phyloP scores from a whole-genome alignment of 345 rosid species.

The Gossypium raimondii region DNA sequence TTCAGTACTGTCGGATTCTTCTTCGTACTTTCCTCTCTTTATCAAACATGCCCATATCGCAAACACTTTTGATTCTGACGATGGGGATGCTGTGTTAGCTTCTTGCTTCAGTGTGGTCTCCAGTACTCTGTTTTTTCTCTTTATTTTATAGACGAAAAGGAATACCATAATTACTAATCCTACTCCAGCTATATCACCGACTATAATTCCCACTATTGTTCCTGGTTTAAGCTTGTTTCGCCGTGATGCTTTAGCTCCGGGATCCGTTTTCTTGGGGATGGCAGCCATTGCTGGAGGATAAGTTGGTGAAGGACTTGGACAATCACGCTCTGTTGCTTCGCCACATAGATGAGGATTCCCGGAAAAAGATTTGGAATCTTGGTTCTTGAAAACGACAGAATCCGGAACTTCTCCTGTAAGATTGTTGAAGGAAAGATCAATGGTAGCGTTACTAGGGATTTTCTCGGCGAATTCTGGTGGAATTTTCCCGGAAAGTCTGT shows the following conservation, averaged over 20 bases:
- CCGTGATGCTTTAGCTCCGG: conserved; percentile 11
- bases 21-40: conserved; percentile 44
- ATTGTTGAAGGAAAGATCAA: conserved; percentile 81
- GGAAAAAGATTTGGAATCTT: conserved; percentile 36
- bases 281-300: conserved; percentile 79
- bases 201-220: conserved; percentile 38
- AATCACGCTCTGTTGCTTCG: conserved; percentile 26
- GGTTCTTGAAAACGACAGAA: conserved; percentile 38
- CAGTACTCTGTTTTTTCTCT: conserved; percentile 25
- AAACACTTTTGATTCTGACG: conserved; percentile 67
- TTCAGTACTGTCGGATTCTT: conserved; percentile 40
- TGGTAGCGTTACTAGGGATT: conserved; percentile 53
- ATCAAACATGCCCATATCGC: conserved; percentile 78
- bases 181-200: conserved; percentile 46
- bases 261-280: conserved; percentile 34
- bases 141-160: conserved; percentile 33
- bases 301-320: conserved; percentile 30
- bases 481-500: conserved; percentile 66
- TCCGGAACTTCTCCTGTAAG: conserved; percentile 72
- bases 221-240: conserved; percentile 29
- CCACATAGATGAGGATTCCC: conserved; percentile 83
- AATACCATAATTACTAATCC: conserved; percentile 33
- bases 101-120: conserved; percentile 40
- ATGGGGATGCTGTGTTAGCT: conserved; percentile 55
- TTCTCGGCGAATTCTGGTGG: conserved; percentile 47